phyloP scores from a whole-genome alignment of 768 basidiomycete genomes.

The Termitomyces sp. region DNA sequence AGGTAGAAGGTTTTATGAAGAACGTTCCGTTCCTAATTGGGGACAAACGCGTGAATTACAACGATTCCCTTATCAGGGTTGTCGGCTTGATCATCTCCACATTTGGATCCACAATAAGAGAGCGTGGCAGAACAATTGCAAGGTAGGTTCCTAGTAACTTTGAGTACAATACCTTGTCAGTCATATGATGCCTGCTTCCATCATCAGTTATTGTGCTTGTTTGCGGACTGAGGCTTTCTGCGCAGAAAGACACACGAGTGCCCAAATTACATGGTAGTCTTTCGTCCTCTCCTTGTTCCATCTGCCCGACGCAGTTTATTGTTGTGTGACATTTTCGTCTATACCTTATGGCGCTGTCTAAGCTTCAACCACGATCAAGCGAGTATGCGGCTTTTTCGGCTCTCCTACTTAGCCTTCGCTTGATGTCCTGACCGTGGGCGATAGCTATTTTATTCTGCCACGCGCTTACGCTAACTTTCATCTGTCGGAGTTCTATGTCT shows the following conservation, averaged over 20 bases:
- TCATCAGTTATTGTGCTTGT: background rate
- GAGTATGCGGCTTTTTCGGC: background rate
- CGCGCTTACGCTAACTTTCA: background rate
- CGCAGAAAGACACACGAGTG: background rate
- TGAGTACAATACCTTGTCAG: background rate
- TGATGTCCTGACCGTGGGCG: background rate
- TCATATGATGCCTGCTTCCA: background rate
- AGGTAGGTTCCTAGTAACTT: background rate
- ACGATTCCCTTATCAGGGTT: conserved; percentile 22
- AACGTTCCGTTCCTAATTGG: conserved; percentile 17
- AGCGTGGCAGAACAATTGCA: conserved; percentile 2
- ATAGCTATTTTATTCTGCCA: background rate
- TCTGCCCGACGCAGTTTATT: background rate
- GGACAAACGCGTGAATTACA: conserved; percentile 26
- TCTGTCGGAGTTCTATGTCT: background rate
- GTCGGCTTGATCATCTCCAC: conserved; percentile 4
- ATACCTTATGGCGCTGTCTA: background rate
- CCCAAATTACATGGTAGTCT: background rate
- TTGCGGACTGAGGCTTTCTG: background rate
- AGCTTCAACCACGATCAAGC: background rate
- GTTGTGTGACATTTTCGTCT: background rate
- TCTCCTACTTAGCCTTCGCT: background rate
- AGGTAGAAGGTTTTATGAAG: conserved; percentile 10
- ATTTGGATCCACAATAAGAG: background rate
- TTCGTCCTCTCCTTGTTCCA: background rate